phyloP scores from a whole-genome alignment of 768 basidiomycete species.

The Guyanaporus albipodus region DNA sequence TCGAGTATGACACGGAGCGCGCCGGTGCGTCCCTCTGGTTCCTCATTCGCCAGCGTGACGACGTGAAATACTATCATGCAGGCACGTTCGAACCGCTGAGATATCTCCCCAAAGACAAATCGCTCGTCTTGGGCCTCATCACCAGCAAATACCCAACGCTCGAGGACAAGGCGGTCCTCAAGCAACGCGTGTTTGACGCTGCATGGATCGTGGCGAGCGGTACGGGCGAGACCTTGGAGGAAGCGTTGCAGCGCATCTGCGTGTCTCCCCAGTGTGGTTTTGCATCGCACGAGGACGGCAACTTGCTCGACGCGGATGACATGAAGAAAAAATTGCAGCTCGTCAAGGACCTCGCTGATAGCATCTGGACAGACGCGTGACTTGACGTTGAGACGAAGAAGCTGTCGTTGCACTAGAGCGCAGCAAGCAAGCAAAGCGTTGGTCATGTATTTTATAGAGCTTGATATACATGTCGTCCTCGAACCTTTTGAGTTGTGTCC shows the following conservation, averaged over 20 bases:
- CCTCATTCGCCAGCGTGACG: too few relatives aligned
- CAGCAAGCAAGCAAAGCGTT: too few relatives aligned
- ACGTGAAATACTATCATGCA: too few relatives aligned
- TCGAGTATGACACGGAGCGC: slow-evolving; percentile 46
- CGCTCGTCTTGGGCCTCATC: slow-evolving; percentile 40
- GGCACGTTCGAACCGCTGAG: slow-evolving; percentile 33
- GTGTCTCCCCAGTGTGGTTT: slow-evolving; percentile 52
- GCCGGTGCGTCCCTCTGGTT: slow-evolving; percentile 32
- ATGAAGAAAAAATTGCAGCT: slow-evolving; percentile 31
- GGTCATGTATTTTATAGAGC: too few relatives aligned
- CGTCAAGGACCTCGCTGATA: slow-evolving; percentile 34
- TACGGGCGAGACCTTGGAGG: slow-evolving; percentile 33
- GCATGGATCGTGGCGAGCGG: slow-evolving; percentile 42
- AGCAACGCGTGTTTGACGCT: slow-evolving; percentile 39
- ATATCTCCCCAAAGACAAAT: slow-evolving; percentile 34
- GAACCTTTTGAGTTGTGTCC: too few relatives aligned
- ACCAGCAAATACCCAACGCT: slow-evolving; percentile 42
- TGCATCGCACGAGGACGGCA: slow-evolving; percentile 45
- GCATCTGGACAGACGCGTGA: slow-evolving; percentile 33
- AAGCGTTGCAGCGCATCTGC: slow-evolving; percentile 37
- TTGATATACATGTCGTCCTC: too few relatives aligned
- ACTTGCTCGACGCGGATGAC: slow-evolving; percentile 34
- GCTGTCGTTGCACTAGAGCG: too few relatives aligned
- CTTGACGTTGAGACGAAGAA: too few relatives aligned
- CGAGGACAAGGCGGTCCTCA: slow-evolving; percentile 40